Evolutionary conservation across 257 asterid species (phyloP).

Genomic region (Penstemon barbatus): DNA sequence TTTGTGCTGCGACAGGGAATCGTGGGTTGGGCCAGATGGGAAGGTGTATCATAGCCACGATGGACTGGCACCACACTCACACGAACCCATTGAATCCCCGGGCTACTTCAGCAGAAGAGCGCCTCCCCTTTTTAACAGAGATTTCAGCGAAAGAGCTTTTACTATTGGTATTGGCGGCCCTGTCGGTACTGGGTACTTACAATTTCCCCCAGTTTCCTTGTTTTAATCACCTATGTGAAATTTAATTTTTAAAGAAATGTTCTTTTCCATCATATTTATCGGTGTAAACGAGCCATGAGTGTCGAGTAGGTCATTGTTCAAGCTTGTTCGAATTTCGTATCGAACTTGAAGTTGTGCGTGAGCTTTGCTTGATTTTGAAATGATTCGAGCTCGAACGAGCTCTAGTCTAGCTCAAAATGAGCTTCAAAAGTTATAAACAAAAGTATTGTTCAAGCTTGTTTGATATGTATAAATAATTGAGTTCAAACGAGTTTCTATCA

Average conservation of each 20-base stretch:
- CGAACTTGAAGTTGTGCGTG: too few species aligned
- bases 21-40: slow-evolving; percentile 85
- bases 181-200: slow-evolving; percentile 86
- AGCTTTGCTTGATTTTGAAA: too few species aligned
- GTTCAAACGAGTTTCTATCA: too few species aligned
- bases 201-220: neutral
- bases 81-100: slow-evolving; percentile 85
- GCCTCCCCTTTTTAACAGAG: slow-evolving; percentile 67
- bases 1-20: slow-evolving; percentile 46
- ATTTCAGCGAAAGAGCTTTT: slow-evolving; percentile 83
- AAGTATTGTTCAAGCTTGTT: too few species aligned
- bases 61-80: slow-evolving; percentile 93
- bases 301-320: too few species aligned
- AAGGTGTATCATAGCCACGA: slow-evolving; percentile 94
- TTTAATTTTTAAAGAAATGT: neutral
- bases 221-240: neutral
- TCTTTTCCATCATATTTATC: neutral
- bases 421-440: too few species aligned
- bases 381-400: too few species aligned
- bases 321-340: too few species aligned
- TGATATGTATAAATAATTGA: too few species aligned
- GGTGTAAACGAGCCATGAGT: too few species aligned
- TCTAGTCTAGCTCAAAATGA: too few species aligned
- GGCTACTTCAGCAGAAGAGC: slow-evolving; percentile 92
- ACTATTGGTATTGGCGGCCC: slow-evolving; percentile 99